Base-by-base conservation (phyloP, 2,329 filamentous ascomycete genomes). In the Sclerotiophoma versabilis region DNA sequence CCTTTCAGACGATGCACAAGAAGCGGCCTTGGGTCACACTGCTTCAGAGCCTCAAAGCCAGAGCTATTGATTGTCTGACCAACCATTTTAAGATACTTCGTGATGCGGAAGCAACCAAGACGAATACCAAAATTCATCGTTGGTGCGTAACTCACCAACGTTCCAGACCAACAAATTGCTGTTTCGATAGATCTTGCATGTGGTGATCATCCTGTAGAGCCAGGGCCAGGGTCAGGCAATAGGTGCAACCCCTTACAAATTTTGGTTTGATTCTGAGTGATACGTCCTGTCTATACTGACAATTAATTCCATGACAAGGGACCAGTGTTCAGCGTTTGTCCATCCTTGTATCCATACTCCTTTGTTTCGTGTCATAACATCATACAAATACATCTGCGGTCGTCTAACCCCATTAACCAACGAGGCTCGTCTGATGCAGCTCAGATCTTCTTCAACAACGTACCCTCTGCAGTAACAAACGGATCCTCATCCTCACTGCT, bases 361-460 rank as follows among this genome's bases (percentile, higher is more conserved):
- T 11, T 12, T n/a, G 30, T 25, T 42, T 23, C 14, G 22, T 39
- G 50, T 39, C 46, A 23, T 55, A 37, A 55, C 34, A 41, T 46
- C 51, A 26, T 50, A 55, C 52, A 46, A 50, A 46, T 50, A 55
- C 52, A 55, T 19, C 23, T 14, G 17, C 14, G 43, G 39, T 39
- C 44, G 17, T 48, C 8, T n/a, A 14, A 11, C 20, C 26, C 20
- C 12, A 14, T 11, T 29, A 27, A 3, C 10, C 19, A n/a, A 29
- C 17, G 29, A 20, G 10, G 14, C 37, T 39, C 10, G 3, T 27
- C 22, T 10, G 8, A 19, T 17, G 1, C 15, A 32, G 17, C 27
- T 54, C n/a, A 50, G 11, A 50, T 15, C 36, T 50, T 56, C 44
- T 50, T 43, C 17, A 50, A 25, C 32, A 50, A 26, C 4, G 29